Evolutionary conservation across 176 grass and related monocot species (phyloP).

Genomic region (Hyparrhenia diplandra): DNA sequence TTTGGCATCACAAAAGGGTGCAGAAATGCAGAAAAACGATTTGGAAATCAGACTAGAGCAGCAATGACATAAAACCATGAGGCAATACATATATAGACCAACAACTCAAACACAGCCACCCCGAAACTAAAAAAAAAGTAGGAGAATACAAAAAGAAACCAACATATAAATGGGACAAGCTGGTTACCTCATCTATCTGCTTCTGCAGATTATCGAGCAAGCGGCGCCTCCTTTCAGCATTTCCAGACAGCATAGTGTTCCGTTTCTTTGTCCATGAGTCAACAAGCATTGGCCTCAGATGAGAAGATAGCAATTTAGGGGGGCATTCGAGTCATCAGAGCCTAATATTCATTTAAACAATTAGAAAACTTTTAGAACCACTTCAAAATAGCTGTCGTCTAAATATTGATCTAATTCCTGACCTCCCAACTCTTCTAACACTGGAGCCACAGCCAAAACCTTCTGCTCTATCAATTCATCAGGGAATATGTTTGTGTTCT

Average conservation of each 20-base stretch:
- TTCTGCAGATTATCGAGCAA: conserved; percentile 92
- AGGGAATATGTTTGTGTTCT: conserved; percentile 56
- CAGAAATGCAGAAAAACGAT: not conserved
- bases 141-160: conserved; percentile 6
- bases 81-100: not conserved
- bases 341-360: conserved; percentile 43
- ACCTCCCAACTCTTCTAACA: conserved; percentile 85
- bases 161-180: conserved; percentile 14
- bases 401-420: conserved; percentile 40
- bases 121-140: not conserved
- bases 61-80: not conserved
- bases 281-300: conserved; percentile 90
- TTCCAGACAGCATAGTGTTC: conserved; percentile 81
- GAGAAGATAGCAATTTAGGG: conserved; percentile 59
- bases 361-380: conserved; percentile 10
- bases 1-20: conserved; percentile 2
- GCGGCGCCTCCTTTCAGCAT: conserved; percentile 72
- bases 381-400: not conserved
- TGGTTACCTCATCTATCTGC: conserved; percentile 85
- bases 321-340: conserved; percentile 48
- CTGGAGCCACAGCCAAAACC: conserved; percentile 67
- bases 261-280: conserved; percentile 81
- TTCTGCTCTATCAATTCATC: conserved; percentile 83
- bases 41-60: not conserved
- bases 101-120: not conserved